Base-by-base conservation (phyloP, 345 rosid species). In the Anacardium occidentale region DNA sequence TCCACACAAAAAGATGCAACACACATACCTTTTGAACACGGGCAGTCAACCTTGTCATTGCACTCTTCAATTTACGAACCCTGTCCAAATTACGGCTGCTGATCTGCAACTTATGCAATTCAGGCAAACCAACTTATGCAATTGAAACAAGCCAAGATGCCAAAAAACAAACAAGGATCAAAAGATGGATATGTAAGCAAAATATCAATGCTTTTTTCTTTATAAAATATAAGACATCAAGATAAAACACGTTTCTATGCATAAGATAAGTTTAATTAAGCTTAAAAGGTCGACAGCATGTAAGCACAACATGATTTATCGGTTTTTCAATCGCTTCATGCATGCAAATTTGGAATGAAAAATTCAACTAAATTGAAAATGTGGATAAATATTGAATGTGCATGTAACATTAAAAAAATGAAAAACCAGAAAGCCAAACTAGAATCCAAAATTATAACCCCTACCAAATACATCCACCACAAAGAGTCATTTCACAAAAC, bases 61-160 rank as follows among this genome's bases (percentile, higher is more conserved):
- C 87, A 88, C 98, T 95, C 91, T 95, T 95, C 87, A 92, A 74
- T 73, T 92, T 95, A 29, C 96, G 91, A 80, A 92, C 99, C 75
- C 94, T 89, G 74, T 95, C 99, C 91, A 95, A 80, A 74, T 95
- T 91, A 68, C 98, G 93, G 83, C 97, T 93, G 76, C 97, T 92
- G 66, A 94, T 89, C 98, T 92, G 87, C 76, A 82, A 37, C 73
- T 52, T 17, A 0, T 34, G 24, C 24, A 48, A 29, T 7, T 13
- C 37, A 22, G 21, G 44, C 54, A 68, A 7, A 51, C 60, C 64
- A 7, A 26, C 56, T 24, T 37, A 13, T 17, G 47, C 1, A 63
- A 47, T 59, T 48, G 10, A 42, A 63, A 52, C 18, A 55, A 50
- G 58, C n/a, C 10, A 15, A 7, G 34, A 14, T 32, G 9, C 1